phyloP scores from a whole-genome alignment of 2,329 filamentous ascomycete species.

The Tothia fuscella region DNA sequence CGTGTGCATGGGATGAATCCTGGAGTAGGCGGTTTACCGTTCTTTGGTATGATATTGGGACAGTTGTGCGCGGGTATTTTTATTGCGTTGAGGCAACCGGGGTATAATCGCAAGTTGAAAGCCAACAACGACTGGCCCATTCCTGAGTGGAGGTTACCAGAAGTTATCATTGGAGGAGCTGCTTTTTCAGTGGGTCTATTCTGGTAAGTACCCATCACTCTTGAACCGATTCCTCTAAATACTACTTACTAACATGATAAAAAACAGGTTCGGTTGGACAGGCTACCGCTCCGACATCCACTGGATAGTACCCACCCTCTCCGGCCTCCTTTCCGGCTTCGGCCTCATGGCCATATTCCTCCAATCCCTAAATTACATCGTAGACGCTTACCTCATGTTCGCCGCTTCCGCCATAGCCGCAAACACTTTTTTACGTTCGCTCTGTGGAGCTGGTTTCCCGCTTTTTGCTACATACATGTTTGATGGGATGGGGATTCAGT shows the following conservation, averaged over 20 bases:
- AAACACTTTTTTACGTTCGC: constrained; percentile 41
- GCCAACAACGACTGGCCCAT: constrained; percentile 39
- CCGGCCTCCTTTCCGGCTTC: constrained; percentile 43
- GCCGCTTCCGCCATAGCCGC: constrained; percentile 43
- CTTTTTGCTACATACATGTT: constrained; percentile 46
- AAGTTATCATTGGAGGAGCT: constrained; percentile 40
- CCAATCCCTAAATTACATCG: constrained; percentile 45
- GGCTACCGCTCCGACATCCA: constrained; percentile 31
- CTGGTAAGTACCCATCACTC: too few relatives aligned
- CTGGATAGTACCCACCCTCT: constrained; percentile 29
- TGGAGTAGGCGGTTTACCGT: constrained; percentile 65
- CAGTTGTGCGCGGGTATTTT: constrained; percentile 54
- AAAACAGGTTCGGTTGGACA: constrained; percentile 29
- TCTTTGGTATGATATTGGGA: constrained; percentile 72
- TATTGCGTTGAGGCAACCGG: constrained; percentile 51
- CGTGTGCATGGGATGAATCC: constrained; percentile 54
- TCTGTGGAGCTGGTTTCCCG: constrained; percentile 40
- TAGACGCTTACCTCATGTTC: constrained; percentile 46
- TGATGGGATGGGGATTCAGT: constrained; percentile 38
- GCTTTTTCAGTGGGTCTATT: constrained; percentile 30
- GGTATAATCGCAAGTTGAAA: constrained; percentile 51
- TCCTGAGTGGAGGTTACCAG: constrained; percentile 46
- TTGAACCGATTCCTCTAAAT: constrained; percentile 11
- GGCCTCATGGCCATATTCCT: constrained; percentile 48
- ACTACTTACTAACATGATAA: neutral